A percentile compares a stretch with the other conserved stretches of the same genome.
phyloP scores from a whole-genome alignment of 768 basidiomycete species.

The Tulasnella sp. region DNA sequence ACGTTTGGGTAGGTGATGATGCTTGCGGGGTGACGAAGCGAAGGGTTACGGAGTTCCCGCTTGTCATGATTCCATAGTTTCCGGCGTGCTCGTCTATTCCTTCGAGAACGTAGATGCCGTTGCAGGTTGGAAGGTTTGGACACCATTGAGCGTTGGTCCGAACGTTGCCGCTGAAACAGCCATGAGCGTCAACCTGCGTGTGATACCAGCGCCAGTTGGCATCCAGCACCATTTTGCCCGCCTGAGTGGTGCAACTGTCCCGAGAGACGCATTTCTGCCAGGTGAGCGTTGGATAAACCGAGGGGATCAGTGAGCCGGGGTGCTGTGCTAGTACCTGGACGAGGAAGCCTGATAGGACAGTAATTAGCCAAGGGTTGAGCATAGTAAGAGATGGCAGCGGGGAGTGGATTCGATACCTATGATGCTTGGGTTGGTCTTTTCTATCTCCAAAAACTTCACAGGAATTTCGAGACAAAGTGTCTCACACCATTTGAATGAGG shows the following conservation, averaged over 20 bases:
- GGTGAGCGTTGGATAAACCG: neutral
- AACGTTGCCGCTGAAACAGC: neutral
- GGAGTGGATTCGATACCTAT: too few species aligned
- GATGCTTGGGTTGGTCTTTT: too few species aligned
- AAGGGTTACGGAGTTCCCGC: neutral
- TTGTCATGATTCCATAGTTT: neutral
- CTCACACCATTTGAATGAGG: too few species aligned
- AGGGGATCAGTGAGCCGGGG: neutral
- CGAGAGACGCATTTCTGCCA: neutral
- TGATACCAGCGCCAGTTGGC: neutral
- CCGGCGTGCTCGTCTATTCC: neutral
- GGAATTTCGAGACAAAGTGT: too few species aligned
- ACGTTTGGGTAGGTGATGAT: neutral
- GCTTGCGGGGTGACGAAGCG: neutral
- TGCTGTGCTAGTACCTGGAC: too few species aligned
- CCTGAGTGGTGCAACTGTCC: neutral
- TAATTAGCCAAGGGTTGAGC: too few species aligned
- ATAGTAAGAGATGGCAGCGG: too few species aligned
- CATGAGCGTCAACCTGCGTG: neutral
- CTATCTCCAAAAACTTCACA: too few species aligned
- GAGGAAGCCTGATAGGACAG: too few species aligned
- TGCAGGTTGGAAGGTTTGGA: neutral
- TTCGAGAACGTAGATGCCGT: neutral
- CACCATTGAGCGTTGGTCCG: neutral
- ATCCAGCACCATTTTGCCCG: neutral